phyloP scores from a whole-genome alignment of 257 asterid genomes.

The Solanum chmielewskii region DNA sequence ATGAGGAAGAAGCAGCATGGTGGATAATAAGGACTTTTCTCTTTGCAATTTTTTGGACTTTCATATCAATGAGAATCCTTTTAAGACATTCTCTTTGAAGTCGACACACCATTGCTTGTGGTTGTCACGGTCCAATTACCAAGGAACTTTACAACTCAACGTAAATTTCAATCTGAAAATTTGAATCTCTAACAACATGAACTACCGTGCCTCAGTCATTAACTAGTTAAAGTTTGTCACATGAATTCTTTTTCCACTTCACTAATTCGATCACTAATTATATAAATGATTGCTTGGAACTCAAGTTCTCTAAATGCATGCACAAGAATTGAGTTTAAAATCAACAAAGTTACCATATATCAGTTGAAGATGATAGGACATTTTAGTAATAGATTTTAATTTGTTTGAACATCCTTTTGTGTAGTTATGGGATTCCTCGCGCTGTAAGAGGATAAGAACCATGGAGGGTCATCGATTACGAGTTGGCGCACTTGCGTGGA shows the following conservation, averaged over 20 bases:
- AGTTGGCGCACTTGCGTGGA: constrained; percentile 97
- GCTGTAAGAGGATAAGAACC: constrained; percentile 79
- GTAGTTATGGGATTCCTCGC: constrained; percentile 93
- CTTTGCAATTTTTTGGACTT: neutral
- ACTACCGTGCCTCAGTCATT: neutral
- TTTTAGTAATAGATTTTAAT: neutral
- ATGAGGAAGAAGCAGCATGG: neutral
- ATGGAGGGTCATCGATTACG: constrained; percentile 89
- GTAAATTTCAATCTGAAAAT: neutral
- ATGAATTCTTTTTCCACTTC: neutral
- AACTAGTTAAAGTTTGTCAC: neutral
- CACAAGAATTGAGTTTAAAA: neutral
- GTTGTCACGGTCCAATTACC: neutral
- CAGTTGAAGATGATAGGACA: neutral
- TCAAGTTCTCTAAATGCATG: neutral
- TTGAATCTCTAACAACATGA: neutral
- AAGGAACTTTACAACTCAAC: neutral
- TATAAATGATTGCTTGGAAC: neutral
- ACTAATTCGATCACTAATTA: neutral
- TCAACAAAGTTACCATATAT: neutral
- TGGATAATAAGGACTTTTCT: neutral
- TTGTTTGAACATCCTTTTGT: neutral
- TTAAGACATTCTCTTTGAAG: neutral
- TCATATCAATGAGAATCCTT: neutral
- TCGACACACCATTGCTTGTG: neutral